Conservation (phyloP, 345 rosid species). For the Psidium friedrichsthalianum region DNA sequence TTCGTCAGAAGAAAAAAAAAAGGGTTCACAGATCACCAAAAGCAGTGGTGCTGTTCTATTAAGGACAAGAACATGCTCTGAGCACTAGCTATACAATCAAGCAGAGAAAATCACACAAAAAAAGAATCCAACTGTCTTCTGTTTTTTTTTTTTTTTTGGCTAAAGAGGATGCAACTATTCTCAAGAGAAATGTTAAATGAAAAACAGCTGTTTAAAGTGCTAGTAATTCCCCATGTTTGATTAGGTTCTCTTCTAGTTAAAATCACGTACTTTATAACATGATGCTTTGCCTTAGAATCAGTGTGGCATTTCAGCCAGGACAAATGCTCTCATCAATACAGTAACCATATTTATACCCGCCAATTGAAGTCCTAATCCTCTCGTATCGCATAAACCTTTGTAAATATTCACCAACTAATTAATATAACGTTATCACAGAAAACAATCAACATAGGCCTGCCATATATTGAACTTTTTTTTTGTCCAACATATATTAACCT, state of each 20-base stretch:
- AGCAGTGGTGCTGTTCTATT: neutral
- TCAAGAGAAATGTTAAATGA: neutral
- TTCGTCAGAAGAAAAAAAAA: no score
- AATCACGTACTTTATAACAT: neutral
- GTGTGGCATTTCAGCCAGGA: neutral
- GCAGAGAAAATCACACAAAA: neutral
- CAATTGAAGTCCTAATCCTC: neutral
- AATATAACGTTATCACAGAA: neutral
- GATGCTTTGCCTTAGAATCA: neutral
- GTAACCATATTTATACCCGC: neutral
- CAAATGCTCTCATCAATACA: neutral
- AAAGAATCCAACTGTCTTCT: neutral
- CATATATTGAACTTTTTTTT: neutral
- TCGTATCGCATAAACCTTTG: neutral
- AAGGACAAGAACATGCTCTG: neutral
- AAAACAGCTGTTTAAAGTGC: neutral
- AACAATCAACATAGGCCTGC: neutral
- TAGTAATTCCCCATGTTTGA: neutral
- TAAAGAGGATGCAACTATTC: neutral
- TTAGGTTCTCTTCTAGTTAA: neutral
- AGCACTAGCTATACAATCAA: neutral
- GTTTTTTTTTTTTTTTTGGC: neutral
- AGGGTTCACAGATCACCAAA: neutral
- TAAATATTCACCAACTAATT: neutral
- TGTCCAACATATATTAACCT: neutral